Evolutionary conservation across 768 basidiomycete species (phyloP).

Genomic region (Leccinum rimulosum): DNA sequence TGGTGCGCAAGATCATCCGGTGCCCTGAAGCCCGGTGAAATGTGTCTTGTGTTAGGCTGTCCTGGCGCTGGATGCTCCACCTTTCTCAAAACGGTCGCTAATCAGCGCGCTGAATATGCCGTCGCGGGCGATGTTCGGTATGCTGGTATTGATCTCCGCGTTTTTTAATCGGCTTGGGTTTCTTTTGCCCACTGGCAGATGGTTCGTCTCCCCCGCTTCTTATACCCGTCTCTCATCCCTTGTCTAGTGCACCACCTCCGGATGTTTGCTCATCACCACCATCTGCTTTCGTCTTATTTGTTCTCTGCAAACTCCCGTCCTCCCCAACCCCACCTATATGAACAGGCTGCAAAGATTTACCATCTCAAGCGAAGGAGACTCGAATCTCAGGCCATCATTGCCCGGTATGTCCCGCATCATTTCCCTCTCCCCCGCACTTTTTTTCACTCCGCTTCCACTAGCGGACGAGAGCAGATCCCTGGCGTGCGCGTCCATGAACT

Average conservation of each 20-base stretch:
- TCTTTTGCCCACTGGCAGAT: too few species aligned
- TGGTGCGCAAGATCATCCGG: conserved; percentile 53
- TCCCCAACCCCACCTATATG: conserved; percentile 60
- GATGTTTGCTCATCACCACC: too few species aligned
- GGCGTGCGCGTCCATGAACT: too few species aligned
- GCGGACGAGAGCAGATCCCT: conserved; percentile 34
- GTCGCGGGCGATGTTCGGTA: conserved; percentile 71
- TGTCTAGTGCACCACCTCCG: too few species aligned
- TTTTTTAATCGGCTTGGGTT: too few species aligned
- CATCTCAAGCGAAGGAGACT: conserved; percentile 52
- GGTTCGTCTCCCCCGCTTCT: too few species aligned
- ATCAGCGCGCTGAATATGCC: conserved; percentile 65
- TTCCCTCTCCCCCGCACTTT: conserved; percentile 9
- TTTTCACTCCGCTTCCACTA: conserved; percentile 25
- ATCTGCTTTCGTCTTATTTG: too few species aligned
- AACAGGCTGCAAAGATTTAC: conserved; percentile 59
- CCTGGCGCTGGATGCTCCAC: conserved; percentile 86
- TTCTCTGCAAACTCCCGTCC: conserved; percentile 32
- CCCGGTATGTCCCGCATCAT: conserved; percentile 40
- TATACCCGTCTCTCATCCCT: too few species aligned
- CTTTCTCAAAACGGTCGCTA: conserved; percentile 81
- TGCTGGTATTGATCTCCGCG: conserved; percentile 57
- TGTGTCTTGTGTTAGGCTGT: conserved; percentile 83
- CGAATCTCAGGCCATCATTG: conserved; percentile 55
- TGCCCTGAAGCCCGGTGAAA: conserved; percentile 73